These are phyloP conservation scores for Saccharomycodes ludwigii DNA, from an alignment of 805 yeast genomes.

Conservation along the genomic window DNA sequence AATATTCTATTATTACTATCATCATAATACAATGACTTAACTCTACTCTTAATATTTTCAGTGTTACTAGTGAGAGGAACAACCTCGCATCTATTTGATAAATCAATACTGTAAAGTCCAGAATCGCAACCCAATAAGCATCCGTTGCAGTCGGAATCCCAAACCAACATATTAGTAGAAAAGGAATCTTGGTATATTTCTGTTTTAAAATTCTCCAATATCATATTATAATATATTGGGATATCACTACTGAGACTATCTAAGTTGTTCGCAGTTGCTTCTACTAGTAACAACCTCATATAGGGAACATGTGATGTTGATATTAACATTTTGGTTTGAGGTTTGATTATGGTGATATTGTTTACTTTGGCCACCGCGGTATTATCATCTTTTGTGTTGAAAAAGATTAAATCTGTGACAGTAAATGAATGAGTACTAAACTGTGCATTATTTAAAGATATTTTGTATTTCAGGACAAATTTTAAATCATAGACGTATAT, in stretches of 20 bases:
- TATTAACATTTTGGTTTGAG: conserved; percentile 33
- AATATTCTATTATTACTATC: conserved; percentile 6
- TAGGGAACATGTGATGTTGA: conserved; percentile 73
- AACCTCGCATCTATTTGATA: conserved; percentile 18
- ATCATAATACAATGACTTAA: too few relatives aligned
- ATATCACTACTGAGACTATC: background rate
- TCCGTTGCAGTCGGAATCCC: conserved; percentile 11
- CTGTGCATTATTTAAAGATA: conserved; percentile 64
- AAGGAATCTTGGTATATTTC: conserved; percentile 17
- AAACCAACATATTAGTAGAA: too few relatives aligned
- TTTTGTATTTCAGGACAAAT: conserved; percentile 27
- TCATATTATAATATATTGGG: conserved; percentile 15
- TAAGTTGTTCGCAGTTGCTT: conserved; percentile 28
- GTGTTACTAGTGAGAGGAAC: conserved; percentile 18
- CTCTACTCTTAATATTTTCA: conserved; percentile 19
- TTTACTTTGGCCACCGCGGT: background rate
- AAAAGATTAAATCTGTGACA: conserved; percentile 12
- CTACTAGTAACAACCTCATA: conserved; percentile 50
- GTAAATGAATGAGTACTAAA: conserved; percentile 51
- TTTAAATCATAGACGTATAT: background rate
- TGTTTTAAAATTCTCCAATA: conserved; percentile 19
- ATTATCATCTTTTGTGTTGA: conserved; percentile 3
- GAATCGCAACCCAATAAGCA: conserved; percentile 17
- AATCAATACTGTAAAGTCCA: conserved; percentile 19
- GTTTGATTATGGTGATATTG: conserved; percentile 7